A percentile compares a stretch with the other conserved stretches of the same genome.
phyloP scores from a whole-genome alignment of 2,329 filamentous ascomycete species.

The Aphanocladium album region DNA sequence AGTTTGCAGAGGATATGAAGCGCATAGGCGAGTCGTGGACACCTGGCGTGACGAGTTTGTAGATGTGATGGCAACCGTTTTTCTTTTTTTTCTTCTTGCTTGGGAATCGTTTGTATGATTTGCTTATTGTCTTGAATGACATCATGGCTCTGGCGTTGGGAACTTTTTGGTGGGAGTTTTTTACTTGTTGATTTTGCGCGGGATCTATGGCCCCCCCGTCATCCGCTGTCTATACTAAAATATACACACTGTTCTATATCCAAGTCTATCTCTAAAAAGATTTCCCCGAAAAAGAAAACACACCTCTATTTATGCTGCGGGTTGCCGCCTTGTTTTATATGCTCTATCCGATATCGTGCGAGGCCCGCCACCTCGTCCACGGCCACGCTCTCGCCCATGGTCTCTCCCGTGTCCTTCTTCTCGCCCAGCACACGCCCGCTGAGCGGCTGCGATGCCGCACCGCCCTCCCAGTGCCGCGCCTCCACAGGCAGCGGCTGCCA shows the following conservation, averaged over 20 bases:
- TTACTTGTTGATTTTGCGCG: too few relatives aligned
- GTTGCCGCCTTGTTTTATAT: conserved; percentile 25
- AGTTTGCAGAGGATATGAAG: conserved; percentile 76
- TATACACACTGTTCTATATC: neutral
- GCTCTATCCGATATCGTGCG: conserved; percentile 33
- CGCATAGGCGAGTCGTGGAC: conserved; percentile 82
- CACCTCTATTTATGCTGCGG: neutral
- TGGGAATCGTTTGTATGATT: neutral
- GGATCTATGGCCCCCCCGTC: neutral
- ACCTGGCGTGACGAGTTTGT: conserved; percentile 63
- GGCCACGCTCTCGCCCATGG: conserved; percentile 30
- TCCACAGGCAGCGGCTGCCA: conserved; percentile 64
- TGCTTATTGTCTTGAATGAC: neutral
- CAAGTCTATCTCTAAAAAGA: neutral
- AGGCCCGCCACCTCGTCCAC: conserved; percentile 34
- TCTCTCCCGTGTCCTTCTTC: conserved; percentile 20
- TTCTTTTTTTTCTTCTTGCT: too few relatives aligned
- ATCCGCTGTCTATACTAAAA: neutral
- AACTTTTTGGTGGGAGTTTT: neutral
- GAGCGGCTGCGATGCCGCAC: conserved; percentile 22
- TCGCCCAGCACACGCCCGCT: conserved; percentile 7
- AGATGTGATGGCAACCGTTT: conserved; percentile 19
- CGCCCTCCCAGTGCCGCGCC: conserved; percentile 62
- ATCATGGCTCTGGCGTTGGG: conserved; percentile 9
- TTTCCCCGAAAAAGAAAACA: too few relatives aligned